Evolutionary conservation across 2,329 filamentous ascomycete species (phyloP), one percentile per base, ranked within the genome.

Genomic region (Paramyrothecium roridum): DNA sequence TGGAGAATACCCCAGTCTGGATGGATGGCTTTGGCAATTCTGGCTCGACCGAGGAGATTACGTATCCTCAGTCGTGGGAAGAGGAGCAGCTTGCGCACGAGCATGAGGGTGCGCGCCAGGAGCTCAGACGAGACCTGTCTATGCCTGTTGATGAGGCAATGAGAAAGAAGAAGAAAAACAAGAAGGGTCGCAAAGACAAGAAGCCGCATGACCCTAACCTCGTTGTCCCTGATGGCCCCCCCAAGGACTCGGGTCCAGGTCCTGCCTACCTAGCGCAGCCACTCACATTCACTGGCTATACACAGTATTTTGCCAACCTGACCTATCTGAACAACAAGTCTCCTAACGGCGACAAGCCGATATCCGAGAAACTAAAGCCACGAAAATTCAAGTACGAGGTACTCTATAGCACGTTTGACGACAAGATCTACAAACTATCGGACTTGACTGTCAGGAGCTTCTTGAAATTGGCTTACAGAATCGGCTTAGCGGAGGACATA

Each of bases 231-330:
- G 73, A 84, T 1, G 84, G 87, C 1, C 95, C 95, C 2, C 84
- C 90, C 0, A 86, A 88, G 63, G 82, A 82, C 2, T 74, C 88
- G 8, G 84, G 85, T 7, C 93, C 93, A 0, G 95, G 95, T 0
- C 95, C 95, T 1, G 95, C 91, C 8, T 98, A 99, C 72, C 91
- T 87, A 20, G 86, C 89, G 8, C 95, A 99, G 68, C 78, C 90
- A 0, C 78, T 98, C 40, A 90, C 91, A 0, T 78, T 93, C 58
- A 80, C 88, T 3, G 86, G 90, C 6, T 97, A 91, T 71, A 91
- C 86, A 3, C 95, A 99, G 66, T 97, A 96, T 71, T 97, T 86
- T 71, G 92, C 93, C 57, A 99, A 99, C 70, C 76, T 99, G n/a
- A 98, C 93, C 0, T 76, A 84, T 56, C 87, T 96, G 73, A 96